phyloP scores from a whole-genome alignment of 2,329 filamentous ascomycete species.

The Dactylonectria macrodidyma region DNA sequence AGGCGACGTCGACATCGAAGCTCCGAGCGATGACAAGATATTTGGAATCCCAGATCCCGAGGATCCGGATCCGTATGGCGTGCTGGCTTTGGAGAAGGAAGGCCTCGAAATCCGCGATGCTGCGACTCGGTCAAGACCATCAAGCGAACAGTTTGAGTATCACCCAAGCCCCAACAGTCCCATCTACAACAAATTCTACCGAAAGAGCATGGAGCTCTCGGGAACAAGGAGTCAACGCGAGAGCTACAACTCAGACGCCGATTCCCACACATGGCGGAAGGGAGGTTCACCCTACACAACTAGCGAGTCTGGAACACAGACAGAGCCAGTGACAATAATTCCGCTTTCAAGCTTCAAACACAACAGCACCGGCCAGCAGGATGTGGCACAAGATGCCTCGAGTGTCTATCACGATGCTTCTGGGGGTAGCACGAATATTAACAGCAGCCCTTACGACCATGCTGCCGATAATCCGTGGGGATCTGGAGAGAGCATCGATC shows the following conservation, averaged over 20 bases:
- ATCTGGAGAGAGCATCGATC: conserved; percentile 6
- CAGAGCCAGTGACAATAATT: conserved; percentile 39
- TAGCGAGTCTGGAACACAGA: conserved; percentile 48
- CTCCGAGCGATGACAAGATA: conserved; percentile 42
- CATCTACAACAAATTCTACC: conserved; percentile 54
- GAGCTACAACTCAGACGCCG: conserved; percentile 39
- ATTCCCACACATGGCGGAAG: conserved; percentile 25
- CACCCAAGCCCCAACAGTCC: conserved; percentile 55
- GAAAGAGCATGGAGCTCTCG: conserved; percentile 44
- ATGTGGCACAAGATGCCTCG: neutral
- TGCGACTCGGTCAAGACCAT: conserved; percentile 51
- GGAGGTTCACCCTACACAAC: conserved; percentile 37
- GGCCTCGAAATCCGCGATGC: conserved; percentile 56
- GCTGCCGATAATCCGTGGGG: conserved; percentile 14
- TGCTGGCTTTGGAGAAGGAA: conserved; percentile 54
- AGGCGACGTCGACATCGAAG: conserved; percentile 53
- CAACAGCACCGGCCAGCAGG: neutral
- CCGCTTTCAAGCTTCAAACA: conserved; percentile 20
- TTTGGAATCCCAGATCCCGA: conserved; percentile 56
- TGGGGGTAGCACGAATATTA: conserved; percentile 2
- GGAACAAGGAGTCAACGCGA: conserved; percentile 40
- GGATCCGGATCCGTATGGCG: conserved; percentile 57
- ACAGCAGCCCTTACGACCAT: conserved; percentile 14
- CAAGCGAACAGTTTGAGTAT: conserved; percentile 55
- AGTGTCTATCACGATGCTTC: conserved; percentile 37